These are phyloP conservation scores for Fusarium paranaense DNA, from an alignment of 2,329 filamentous ascomycete genomes.

Conservation along the genomic window DNA sequence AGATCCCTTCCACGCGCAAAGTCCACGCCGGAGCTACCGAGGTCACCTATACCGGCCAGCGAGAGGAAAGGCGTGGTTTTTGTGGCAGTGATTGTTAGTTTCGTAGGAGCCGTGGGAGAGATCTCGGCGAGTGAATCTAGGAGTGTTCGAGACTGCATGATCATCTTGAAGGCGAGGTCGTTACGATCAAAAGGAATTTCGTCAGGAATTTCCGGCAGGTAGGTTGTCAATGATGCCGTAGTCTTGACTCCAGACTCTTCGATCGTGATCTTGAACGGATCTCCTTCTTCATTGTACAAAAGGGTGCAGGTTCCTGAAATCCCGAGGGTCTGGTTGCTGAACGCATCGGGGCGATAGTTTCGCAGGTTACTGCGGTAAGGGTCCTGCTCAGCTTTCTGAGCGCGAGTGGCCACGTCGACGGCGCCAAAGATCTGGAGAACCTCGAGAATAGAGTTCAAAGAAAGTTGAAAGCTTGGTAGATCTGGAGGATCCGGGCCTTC, in stretches of 20 bases:
- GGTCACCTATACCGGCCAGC: slow-evolving; percentile 70
- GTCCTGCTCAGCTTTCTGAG: slow-evolving; percentile 69
- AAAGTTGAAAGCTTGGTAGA: slow-evolving; percentile 84
- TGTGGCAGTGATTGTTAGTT: slow-evolving; percentile 75
- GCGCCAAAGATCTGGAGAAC: slow-evolving; percentile 95
- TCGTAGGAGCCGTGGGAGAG: slow-evolving; percentile 76
- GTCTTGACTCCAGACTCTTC: slow-evolving; percentile 89
- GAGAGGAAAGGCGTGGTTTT: slow-evolving; percentile 77
- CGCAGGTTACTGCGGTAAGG: slow-evolving; percentile 71
- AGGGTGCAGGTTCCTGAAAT: slow-evolving; percentile 89
- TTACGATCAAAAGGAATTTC: slow-evolving; percentile 91
- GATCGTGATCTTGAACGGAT: slow-evolving; percentile 85
- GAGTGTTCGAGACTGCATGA: slow-evolving; percentile 84
- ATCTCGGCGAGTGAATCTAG: slow-evolving; percentile 79
- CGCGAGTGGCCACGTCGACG: slow-evolving; percentile 73
- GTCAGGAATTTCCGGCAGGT: slow-evolving; percentile 78
- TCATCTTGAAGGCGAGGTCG: slow-evolving; percentile 88
- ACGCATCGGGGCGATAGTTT: slow-evolving; percentile 77
- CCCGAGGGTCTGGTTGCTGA: slow-evolving; percentile 84
- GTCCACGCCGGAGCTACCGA: slow-evolving; percentile 74
- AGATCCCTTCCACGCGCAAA: slow-evolving; percentile 74
- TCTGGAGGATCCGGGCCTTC: slow-evolving; percentile 55
- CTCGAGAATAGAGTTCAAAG: slow-evolving; percentile 87
- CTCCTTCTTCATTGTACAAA: slow-evolving; percentile 79
- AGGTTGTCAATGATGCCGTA: slow-evolving; percentile 90